Base-by-base conservation (phyloP, 1,139 yeast genomes). In the Saccharomyces hybrid region DNA sequence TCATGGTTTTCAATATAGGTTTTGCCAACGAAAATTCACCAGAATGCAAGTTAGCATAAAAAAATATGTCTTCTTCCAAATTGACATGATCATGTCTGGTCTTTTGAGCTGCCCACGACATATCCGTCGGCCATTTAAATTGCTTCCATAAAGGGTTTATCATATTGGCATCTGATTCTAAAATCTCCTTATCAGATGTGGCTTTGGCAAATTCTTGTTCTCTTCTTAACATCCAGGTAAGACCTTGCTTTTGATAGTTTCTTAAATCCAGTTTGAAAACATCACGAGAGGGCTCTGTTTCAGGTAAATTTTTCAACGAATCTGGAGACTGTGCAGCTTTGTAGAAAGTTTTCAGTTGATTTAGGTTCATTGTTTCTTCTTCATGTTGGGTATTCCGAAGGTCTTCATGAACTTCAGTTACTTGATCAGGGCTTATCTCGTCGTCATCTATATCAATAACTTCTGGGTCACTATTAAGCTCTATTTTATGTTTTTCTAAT, bases 141-240 rank as follows among this genome's bases (percentile, higher is more conserved):
- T 82, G 82, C 57, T 82, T 82, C 98, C 98, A 93, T 31, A 93
- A 71, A 0, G 98, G 99, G 65, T 90, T 88, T 75, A 87, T 78
- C 28, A 82, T 74, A 3, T 82, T 85, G n/a, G 77, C 78, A 51
- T 60, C 64, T 2, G 54, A 46, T 12, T 67, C 63, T 16, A 61
- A 63, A 4, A 62, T 59, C 2, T 67, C 69, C 1, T 64, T 68
- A 9, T 58, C 52, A 1, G 62, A 46, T 1, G 60, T 55, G 1
- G 59, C 56, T 42, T 76, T 77, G 46, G 70, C 75, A 38, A 76
- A 71, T 60, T 83, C 86, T 53, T 79, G 77, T 64, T 86, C 89
- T 58, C 87, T 68, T 11, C 78, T 78, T 8, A 88, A 70, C 90
- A 88, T 84, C 96, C 96, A 88, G 2, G 89, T 80, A 29, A 88